Evolutionary conservation across 345 rosid genomes (phyloP).

Genomic region (Eucalyptus marginata): DNA sequence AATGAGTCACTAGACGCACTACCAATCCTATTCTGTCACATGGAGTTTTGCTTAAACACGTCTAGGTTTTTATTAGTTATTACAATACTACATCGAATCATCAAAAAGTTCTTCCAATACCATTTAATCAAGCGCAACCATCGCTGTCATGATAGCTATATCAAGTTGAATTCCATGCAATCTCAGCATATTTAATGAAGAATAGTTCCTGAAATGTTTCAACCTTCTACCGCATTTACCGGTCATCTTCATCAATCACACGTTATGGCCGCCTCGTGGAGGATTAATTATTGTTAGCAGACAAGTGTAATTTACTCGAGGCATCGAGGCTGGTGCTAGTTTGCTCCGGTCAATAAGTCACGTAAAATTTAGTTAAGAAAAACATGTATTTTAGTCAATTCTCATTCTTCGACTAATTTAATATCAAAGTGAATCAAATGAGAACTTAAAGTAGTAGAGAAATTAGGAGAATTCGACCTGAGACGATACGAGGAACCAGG

Average conservation of each 20-base stretch:
- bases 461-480: not conserved
- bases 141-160: not conserved
- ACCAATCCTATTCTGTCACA: not conserved
- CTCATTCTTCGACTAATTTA: not conserved
- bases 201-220: not conserved
- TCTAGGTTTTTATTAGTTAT: not conserved
- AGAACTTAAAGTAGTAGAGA: not conserved
- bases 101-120: not conserved
- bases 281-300: not conserved
- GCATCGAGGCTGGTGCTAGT: not conserved
- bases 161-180: not conserved
- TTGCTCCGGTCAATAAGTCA: not conserved
- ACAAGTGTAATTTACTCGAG: not conserved
- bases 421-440: not conserved
- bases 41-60: not conserved
- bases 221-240: not conserved
- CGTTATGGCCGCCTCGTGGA: not conserved
- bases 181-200: not conserved
- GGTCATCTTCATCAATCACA: not conserved
- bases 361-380: not conserved
- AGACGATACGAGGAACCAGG: not conserved
- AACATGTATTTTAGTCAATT: not conserved
- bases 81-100: not conserved
- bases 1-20: not conserved
- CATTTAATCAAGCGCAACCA: not conserved